Base-by-base conservation (phyloP, 148 eudicot species). In the Euryodendron excelsum region DNA sequence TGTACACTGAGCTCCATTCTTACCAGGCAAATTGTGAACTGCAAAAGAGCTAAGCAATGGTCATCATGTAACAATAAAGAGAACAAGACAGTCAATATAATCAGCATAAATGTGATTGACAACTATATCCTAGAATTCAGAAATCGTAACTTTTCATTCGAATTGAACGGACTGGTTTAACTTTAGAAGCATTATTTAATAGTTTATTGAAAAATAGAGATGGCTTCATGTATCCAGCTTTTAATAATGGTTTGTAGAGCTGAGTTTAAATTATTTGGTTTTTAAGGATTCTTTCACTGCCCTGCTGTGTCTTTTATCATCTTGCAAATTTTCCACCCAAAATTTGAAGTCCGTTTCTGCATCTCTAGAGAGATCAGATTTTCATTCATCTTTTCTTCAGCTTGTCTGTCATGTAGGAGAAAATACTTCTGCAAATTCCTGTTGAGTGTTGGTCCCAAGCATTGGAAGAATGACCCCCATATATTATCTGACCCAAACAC, bases 1-100 rank as follows among this genome's bases (percentile, higher is more conserved):
- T 18, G 82, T 86, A 74, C 87, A 81, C 33, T 86, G 87, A 84
- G 80, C 74, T 87, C 82, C 85, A 68, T 64, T 81, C 47, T 84
- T 87, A 76, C 81, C 79, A 73, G 75, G 86, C 81, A 83, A 41
- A 63, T 79, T 64, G 64, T 77, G 80, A 72, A 78, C 95, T 91
- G 88, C 75, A 84, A 79, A 87, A 58, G 76, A 74, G 37, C 50
- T 28, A 55, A 34, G 63, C 56, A 52, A 39, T 52, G 62, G 10
- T 69, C 45, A 70, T 76, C 47, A 60, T 50, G 21, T 61, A 8
- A 23, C 15, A 67, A 72, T 21, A 63, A 65, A 65, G 23, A 58
- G 41, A 39, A 48, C 70, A 53, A 28, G 37, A 30, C 39, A 74
- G 48, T 28, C 21, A 59, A n/a, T 13, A 44, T 3, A 4, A 18